Base-by-base conservation (phyloP, 2,329 filamentous ascomycete genomes). In the Venturia oleaginea region DNA sequence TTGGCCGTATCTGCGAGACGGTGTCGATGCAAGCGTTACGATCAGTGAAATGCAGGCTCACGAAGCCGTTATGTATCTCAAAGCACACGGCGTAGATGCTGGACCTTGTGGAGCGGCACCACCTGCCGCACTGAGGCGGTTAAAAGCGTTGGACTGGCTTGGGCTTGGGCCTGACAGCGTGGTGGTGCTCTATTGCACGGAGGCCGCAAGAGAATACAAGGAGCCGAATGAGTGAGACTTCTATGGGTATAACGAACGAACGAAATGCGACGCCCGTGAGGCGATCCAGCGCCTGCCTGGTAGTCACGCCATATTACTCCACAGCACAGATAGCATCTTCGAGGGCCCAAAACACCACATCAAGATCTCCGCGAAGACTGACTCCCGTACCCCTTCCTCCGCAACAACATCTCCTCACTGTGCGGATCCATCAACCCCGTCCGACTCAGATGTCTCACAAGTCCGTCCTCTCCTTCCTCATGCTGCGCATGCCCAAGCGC, bases 171-270 rank as follows among this genome's bases (percentile, higher is more conserved):
- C 73, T 0, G 74, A 84, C n/a, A 81, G 84, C 0, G 78, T 86
- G 0, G 79, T 91, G 0, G 80, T 91, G 0, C 72, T 91, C 1
- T 80, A 90, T 51, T 86, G 83, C 67, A 91, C 88, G 0, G 87
- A 90, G 71, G 86, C 86, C 0, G 69, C 70, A 10, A 79, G 87
- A 43, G 76, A 80, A 1, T 88, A 89, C 67, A 7, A 34, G 8
- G 51, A 34, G 30, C 51, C 51, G 8, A 22, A 34, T 2, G 24
- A 34, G 30, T 34, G 10, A 10, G 30, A 34, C 2, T 4, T 32
- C 19, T 8, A n/a, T n/a, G 27, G 51, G 51, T 55, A 55, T 55
- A 34, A n/a, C 6, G 15, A 34, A 27, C 30, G 34, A 4, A 7
- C n/a, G n/a, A n/a, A n/a, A n/a, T n/a, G n/a, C n/a, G n/a, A n/a